phyloP scores from a whole-genome alignment of 2,329 filamentous ascomycete species.

The Dactylellina parvicollis region DNA sequence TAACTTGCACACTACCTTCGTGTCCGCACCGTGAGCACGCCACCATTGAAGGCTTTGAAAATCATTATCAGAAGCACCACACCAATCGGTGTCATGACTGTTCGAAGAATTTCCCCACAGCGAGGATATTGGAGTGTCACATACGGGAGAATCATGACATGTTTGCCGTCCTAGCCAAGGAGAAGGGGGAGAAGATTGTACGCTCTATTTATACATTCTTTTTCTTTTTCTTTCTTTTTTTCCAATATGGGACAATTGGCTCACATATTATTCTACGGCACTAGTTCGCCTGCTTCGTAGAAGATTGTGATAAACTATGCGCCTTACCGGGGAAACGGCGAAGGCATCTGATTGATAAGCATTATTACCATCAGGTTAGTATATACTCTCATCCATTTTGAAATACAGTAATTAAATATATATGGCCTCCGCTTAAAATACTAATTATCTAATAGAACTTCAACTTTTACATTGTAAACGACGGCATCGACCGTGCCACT shows the following conservation, averaged over 20 bases:
- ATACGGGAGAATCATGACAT: slow-evolving; percentile 53
- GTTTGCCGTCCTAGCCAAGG: slow-evolving; percentile 39
- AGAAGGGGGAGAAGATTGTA: slow-evolving; percentile 53
- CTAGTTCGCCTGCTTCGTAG: slow-evolving; percentile 46
- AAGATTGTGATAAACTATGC: slow-evolving; percentile 51
- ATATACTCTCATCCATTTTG: not conserved
- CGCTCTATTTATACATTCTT: not conserved
- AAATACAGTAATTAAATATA: not conserved
- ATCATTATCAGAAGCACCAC: slow-evolving; percentile 43
- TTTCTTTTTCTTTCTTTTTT: not conserved
- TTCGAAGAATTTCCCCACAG: slow-evolving; percentile 44
- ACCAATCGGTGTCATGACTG: slow-evolving; percentile 50
- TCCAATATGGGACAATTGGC: not conserved
- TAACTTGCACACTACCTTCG: slow-evolving; percentile 42
- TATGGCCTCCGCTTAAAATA: not conserved
- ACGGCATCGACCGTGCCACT: slow-evolving; percentile 45
- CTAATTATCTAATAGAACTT: slow-evolving; percentile 27
- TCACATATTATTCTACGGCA: no score
- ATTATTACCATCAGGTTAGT: slow-evolving; percentile 43
- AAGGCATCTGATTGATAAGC: slow-evolving; percentile 47
- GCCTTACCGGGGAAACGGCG: slow-evolving; percentile 28
- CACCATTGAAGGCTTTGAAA: slow-evolving; percentile 37
- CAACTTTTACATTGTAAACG: slow-evolving; percentile 51
- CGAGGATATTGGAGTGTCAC: slow-evolving; percentile 48
- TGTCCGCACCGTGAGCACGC: slow-evolving; percentile 39